Conservation (phyloP, 2,329 filamentous ascomycete genomes). For the Phyllosticta paracitricarpa region DNA sequence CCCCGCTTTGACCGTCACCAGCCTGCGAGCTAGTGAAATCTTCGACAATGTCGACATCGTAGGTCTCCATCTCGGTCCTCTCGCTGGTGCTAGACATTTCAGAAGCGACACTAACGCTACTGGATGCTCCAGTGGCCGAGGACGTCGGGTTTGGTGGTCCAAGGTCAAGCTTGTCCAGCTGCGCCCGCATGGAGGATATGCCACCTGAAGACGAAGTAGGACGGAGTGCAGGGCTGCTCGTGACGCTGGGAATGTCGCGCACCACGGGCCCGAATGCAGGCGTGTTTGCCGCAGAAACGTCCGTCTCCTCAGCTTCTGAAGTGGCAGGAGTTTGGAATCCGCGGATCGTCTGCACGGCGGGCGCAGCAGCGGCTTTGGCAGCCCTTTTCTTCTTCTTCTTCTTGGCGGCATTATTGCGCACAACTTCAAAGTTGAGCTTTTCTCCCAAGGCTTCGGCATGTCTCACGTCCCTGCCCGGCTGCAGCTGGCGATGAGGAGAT, state of each 20-base stretch:
- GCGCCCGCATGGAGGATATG: conserved; percentile 71
- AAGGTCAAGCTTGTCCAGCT: conserved; percentile 69
- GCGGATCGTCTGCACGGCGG: conserved; percentile 32
- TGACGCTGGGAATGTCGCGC: conserved; percentile 38
- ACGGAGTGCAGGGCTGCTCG: conserved; percentile 43
- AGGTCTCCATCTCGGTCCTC: conserved; percentile 66
- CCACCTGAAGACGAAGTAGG: conserved; percentile 50
- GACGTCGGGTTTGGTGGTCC: conserved; percentile 41
- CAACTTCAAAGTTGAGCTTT: conserved; percentile 27
- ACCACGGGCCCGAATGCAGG: conserved; percentile 31
- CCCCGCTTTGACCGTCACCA: conserved; percentile 16
- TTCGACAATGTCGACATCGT: conserved; percentile 73
- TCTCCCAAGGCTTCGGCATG: conserved; percentile 20
- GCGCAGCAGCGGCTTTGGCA: conserved; percentile 25
- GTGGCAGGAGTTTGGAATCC: conserved; percentile 42
- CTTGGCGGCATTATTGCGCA: conserved; percentile 15
- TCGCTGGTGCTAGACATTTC: conserved; percentile 50
- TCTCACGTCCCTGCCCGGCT: background rate
- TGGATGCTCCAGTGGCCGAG: conserved; percentile 29
- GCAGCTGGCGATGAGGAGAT: conserved; percentile 20
- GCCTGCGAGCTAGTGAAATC: conserved; percentile 67
- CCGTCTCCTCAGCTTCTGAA: conserved; percentile 48
- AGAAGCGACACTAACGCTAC: conserved; percentile 42
- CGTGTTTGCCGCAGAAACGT: conserved; percentile 34
- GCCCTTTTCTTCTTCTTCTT: conserved; percentile 30